Conservation (phyloP, 306 rosid genomes). For the cucumber (Cucumis sativus) region DNA sequence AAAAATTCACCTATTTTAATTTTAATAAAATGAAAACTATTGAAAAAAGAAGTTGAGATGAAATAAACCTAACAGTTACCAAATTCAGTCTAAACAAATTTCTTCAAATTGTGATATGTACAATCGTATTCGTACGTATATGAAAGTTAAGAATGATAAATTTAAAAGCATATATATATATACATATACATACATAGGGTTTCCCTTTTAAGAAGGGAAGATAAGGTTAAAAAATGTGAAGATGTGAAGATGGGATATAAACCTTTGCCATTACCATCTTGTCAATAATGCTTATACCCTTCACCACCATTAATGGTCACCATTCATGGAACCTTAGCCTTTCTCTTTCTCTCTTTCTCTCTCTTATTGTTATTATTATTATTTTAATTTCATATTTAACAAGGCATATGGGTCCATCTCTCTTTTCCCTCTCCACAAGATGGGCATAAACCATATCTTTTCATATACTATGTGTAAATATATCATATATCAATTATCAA, state of each 20-base stretch:
- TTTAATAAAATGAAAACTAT: no score
- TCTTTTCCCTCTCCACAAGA: not conserved
- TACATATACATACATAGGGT: not conserved
- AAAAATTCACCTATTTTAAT: no score
- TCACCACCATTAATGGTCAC: constrained; percentile 5
- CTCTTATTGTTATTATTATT: no score
- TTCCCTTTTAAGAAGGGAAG: not conserved
- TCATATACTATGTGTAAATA: not conserved
- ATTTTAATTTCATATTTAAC: not conserved
- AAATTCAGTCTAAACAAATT: no score
- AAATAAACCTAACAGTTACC: no score
- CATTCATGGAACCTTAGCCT: constrained; percentile 3
- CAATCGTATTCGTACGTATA: no score
- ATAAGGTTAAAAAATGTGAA: not conserved
- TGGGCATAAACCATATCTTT: not conserved
- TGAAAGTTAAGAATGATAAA: no score
- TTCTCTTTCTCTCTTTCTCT: not conserved
- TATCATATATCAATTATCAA: not conserved
- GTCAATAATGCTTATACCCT: not conserved
- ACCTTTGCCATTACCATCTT: not conserved
- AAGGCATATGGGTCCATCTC: not conserved
- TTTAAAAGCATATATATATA: no score
- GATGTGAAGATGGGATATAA: not conserved
- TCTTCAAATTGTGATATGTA: no score
- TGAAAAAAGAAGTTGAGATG: no score